Percentiles rank a stretch among this genome's conserved stretches.
Conservation (phyloP, 192 early-diverging fungal species). For the Paraglomus occultum region DNA sequence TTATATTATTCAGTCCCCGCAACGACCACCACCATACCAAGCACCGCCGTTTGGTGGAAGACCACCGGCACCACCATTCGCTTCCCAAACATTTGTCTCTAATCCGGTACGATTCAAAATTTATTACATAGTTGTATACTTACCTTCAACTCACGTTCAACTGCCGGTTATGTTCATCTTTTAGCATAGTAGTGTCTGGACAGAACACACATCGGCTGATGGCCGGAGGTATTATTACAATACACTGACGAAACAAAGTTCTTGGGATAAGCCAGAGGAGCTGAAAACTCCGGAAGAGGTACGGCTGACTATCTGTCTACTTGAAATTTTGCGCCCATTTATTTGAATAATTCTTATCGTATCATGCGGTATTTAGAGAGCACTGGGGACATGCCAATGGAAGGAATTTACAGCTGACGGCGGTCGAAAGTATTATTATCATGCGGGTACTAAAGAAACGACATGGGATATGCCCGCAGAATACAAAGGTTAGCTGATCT, state of each 20-base stretch:
- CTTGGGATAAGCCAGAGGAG: constrained; percentile 95
- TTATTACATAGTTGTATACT: no score
- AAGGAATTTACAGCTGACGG: constrained; percentile 81
- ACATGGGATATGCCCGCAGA: constrained; percentile 86
- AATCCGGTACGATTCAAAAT: no score
- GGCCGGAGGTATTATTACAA: constrained; percentile 90
- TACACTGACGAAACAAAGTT: constrained; percentile 66
- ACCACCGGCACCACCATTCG: no score
- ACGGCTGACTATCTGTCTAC: neutral
- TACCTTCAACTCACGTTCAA: no score
- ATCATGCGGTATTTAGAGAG: constrained; percentile 37
- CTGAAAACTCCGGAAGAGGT: constrained; percentile 76
- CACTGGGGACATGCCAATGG: constrained; percentile 67
- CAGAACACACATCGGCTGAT: constrained; percentile 71
- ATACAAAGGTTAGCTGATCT: constrained; percentile 47
- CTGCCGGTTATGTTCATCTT: neutral
- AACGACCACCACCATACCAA: no score
- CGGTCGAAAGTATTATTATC: constrained; percentile 84
- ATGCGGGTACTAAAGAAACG: constrained; percentile 71
- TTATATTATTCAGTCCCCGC: no score
- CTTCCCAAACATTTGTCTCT: no score
- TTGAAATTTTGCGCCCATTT: neutral
- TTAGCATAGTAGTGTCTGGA: constrained; percentile 53
- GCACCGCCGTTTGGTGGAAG: no score
- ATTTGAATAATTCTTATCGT: neutral